Conservation (phyloP, 768 basidiomycete genomes). For the Flagelloscypha sp. region DNA sequence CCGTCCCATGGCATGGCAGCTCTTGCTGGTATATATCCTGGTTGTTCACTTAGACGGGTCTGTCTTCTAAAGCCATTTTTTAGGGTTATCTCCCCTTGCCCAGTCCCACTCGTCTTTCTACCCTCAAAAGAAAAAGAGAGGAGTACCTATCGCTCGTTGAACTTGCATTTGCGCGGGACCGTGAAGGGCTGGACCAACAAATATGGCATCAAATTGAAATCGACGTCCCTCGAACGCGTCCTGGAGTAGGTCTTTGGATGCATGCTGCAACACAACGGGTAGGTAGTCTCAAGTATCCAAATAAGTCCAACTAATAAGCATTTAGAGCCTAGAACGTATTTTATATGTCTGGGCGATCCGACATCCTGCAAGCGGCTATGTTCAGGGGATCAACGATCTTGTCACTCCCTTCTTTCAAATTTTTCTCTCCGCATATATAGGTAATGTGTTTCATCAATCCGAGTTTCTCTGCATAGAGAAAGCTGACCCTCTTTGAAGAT, state of each 20-base stretch:
- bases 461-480: constrained; percentile 2
- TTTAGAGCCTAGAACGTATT: constrained; percentile 85
- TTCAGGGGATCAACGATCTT: constrained; percentile 98
- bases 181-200: constrained; percentile 83
- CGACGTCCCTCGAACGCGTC: constrained; percentile 92
- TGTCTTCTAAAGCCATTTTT: constrained; percentile 3
- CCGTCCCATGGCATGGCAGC: constrained; percentile 88
- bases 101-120: constrained; percentile 60
- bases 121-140: constrained; percentile 81
- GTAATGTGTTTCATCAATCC: constrained; percentile 30
- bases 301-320: constrained; percentile 10
- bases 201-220: constrained; percentile 99
- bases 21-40: constrained; percentile 65
- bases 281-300: constrained; percentile 18
- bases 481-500: constrained; percentile 37
- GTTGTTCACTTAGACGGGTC: constrained; percentile 6
- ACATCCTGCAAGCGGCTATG: constrained; percentile 97
- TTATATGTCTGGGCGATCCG: constrained; percentile 99
- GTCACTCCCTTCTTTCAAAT: constrained; percentile 98
- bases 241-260: constrained; percentile 89
- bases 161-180: constrained; percentile 81
- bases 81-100: constrained; percentile 92
- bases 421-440: constrained; percentile 91
- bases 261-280: constrained; percentile 84
- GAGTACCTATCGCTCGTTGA: constrained; percentile 89